These are phyloP conservation scores for Kodamaea neixiangensis DNA, from an alignment of 805 yeast species.

Conservation along the genomic window DNA sequence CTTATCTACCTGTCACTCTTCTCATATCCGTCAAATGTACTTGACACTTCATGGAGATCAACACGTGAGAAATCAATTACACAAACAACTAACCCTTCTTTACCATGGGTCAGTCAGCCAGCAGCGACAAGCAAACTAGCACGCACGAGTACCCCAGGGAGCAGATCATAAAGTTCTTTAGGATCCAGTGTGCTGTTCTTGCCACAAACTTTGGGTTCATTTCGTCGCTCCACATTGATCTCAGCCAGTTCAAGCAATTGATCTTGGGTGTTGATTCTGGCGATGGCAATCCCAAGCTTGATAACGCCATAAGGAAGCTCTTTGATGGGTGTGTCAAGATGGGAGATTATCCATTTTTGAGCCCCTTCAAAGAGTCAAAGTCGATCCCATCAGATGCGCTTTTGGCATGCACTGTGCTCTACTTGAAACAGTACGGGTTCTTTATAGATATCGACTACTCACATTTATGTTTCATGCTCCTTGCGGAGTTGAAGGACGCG, in stretches of 20 bases:
- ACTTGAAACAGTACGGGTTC: conserved; percentile 1
- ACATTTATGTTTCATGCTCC: conserved; percentile 8
- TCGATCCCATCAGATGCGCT: conserved; percentile 6
- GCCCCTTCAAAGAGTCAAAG: conserved; percentile 9
- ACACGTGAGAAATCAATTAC: background rate
- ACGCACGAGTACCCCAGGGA: conserved; percentile 19
- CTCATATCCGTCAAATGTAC: no score
- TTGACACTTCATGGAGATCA: background rate
- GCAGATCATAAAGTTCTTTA: conserved; percentile 23
- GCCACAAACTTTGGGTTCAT: conserved; percentile 23
- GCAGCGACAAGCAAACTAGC: conserved; percentile 6
- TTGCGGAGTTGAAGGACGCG: conserved; percentile 3
- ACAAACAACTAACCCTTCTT: conserved; percentile 20
- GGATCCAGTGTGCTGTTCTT: conserved; percentile 17
- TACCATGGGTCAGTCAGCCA: conserved; percentile 21
- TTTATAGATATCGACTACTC: conserved; percentile 7
- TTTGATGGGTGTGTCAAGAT: conserved; percentile 8
- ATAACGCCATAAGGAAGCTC: background rate
- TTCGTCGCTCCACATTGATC: conserved; percentile 16
- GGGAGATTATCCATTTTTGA: conserved; percentile 16
- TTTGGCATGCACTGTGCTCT: conserved; percentile 3
- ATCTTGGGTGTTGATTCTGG: conserved; percentile 12
- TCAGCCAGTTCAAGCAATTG: conserved; percentile 23
- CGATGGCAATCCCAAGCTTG: conserved; percentile 4
- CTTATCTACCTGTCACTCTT: no score